Evolutionary conservation across 2,329 filamentous ascomycete species (phyloP).

Genomic region (Aspergillus ustus): DNA sequence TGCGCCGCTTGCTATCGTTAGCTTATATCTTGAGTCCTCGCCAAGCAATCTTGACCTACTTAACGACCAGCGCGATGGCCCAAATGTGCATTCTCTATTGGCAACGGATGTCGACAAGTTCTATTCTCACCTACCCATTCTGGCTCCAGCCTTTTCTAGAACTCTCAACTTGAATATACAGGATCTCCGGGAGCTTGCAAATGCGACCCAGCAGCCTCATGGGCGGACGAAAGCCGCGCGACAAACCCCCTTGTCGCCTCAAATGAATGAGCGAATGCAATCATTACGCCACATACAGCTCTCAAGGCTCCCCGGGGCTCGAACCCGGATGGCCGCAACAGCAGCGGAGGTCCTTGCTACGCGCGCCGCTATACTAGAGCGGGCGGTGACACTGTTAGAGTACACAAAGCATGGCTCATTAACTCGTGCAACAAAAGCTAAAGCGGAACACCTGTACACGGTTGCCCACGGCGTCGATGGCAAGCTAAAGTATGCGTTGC

Average conservation of each 20-base stretch:
- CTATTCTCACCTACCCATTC: constrained; percentile 33
- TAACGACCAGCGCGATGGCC: constrained; percentile 21
- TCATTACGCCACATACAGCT: constrained; percentile 37
- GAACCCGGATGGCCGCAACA: constrained; percentile 40
- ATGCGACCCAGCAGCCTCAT: constrained; percentile 20
- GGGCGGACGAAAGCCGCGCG: constrained; percentile 12
- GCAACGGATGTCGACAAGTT: constrained; percentile 42
- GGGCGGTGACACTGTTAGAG: constrained; percentile 45
- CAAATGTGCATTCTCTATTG: constrained; percentile 38
- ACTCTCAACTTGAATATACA: constrained; percentile 30
- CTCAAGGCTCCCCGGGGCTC: constrained; percentile 38
- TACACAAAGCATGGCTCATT: constrained; percentile 45
- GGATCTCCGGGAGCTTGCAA: constrained; percentile 34
- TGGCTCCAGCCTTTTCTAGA: constrained; percentile 32
- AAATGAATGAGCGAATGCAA: constrained; percentile 33
- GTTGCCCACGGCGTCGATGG: constrained; percentile 45
- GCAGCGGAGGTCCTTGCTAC: constrained; percentile 40
- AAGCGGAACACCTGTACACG: constrained; percentile 44
- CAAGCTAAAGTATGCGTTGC: constrained; percentile 41
- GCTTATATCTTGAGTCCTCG: constrained; percentile 42
- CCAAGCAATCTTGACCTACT: constrained; percentile 27
- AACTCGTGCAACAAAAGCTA: constrained; percentile 41
- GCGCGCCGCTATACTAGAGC: constrained; percentile 41
- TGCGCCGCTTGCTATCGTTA: constrained; percentile 40
- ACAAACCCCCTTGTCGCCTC: constrained; percentile 30